Percentiles rank a stretch among this genome's conserved stretches.
Conservation (phyloP, 1,284 basidiomycete genomes). For the Pyrrhoderma lamaoense region DNA sequence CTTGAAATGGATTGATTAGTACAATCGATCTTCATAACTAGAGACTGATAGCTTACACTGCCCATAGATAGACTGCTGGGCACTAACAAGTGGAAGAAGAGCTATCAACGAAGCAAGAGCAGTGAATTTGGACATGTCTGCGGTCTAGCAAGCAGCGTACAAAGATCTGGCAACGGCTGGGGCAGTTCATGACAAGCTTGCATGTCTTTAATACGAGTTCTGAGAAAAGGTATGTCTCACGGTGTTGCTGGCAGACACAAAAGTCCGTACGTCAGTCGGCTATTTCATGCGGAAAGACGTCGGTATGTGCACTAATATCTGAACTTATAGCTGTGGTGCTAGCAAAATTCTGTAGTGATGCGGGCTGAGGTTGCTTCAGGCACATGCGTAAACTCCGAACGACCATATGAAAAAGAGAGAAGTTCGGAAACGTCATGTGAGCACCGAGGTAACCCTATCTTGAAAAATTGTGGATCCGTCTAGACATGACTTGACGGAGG, state of each 20-base stretch:
- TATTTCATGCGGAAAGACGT: conserved; percentile 36
- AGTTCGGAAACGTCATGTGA: conserved; percentile 6
- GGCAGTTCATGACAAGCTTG: background rate
- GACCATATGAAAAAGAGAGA: background rate
- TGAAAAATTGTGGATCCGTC: background rate
- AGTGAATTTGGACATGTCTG: conserved; percentile 42
- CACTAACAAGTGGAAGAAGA: conserved; percentile 39
- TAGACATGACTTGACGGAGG: conserved; percentile 4
- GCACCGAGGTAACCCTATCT: background rate
- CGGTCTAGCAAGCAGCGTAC: background rate
- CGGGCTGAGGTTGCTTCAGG: background rate
- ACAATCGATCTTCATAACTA: background rate
- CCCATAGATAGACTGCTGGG: conserved; percentile 33
- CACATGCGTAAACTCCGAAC: background rate
- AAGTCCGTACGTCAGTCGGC: conserved; percentile 40
- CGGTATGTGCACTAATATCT: conserved; percentile 26
- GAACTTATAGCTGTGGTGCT: too few species aligned
- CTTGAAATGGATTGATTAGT: conserved; percentile 36
- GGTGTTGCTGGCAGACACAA: conserved; percentile 7
- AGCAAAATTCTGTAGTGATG: too few species aligned
- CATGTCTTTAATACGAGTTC: conserved; percentile 11
- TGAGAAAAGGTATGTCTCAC: background rate
- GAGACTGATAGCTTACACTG: conserved; percentile 13
- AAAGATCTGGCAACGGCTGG: too few species aligned
- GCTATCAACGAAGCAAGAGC: conserved; percentile 40